Base-by-base conservation (phyloP, 2,329 filamentous ascomycete genomes). In the Colletotrichum plurivorum region DNA sequence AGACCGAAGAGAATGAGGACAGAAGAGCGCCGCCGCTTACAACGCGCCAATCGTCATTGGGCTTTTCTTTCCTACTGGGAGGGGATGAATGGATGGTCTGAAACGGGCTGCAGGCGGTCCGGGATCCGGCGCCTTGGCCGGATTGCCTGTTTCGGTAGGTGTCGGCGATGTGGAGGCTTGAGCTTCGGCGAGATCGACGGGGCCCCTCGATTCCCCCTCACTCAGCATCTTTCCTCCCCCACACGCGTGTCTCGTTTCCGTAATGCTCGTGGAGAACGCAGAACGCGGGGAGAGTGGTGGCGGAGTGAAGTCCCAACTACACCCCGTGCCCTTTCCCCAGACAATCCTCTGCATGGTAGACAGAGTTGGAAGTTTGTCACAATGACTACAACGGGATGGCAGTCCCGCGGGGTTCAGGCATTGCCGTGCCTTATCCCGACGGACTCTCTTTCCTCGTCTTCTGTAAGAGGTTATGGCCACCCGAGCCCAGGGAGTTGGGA, bases 1-100 rank as follows among this genome's bases (percentile, higher is more conserved):
- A 49, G 25, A 39, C 2, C 45, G 6, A 5, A 10, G 5, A 39
- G 12, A 12, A 2, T 13, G 52, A 43, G 48, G n/a, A n/a, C n/a
- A n/a, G n/a, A n/a, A n/a, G n/a, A n/a, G n/a, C n/a, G n/a, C n/a
- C 46, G 36, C 53, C 53, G 62, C 46, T 65, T 65, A 65, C 46
- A 59, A 51, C 48, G 46, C 36, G 39, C 31, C 22, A 43, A 27
- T 31, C 45, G n/a, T 65, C 62, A 65, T 65, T 65, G 62, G 62
- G 15, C 5, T 20, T 16, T 12, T 16, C 2, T 16, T 16, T 4
- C 22, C 22, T 22, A 22, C 22, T 22, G 22, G 27, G 27, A 31
- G 27, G 27, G 27, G 5, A 31, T 31, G 27, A 9, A 31, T 31
- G 27, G 9, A 9, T 8, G 7, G 27, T 31, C 27, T 49, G n/a